phyloP scores from a whole-genome alignment of 768 basidiomycete species.

The Boletus subparvulus region DNA sequence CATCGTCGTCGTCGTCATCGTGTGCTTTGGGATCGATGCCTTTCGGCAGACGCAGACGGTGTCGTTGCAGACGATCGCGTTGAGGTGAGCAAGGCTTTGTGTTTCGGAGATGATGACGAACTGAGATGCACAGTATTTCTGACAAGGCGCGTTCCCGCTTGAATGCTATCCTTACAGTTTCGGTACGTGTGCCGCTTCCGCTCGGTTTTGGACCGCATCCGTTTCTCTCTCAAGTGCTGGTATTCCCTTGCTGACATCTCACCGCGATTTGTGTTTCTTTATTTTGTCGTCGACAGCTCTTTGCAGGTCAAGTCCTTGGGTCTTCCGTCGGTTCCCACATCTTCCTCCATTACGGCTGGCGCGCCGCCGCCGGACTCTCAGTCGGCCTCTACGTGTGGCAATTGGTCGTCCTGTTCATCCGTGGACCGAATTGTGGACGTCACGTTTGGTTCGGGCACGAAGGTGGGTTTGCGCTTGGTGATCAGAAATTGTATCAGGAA shows the following conservation, averaged over 20 bases:
- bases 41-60: constrained; percentile 43
- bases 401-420: constrained; percentile 34
- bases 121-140: constrained; percentile 23
- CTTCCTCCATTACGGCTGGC: constrained; percentile 43
- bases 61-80: constrained; percentile 28
- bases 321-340: constrained; percentile 42
- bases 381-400: constrained; percentile 37
- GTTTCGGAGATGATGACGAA: background rate
- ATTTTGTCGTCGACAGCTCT: constrained; percentile 19
- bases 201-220: background rate
- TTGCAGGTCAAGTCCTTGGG: constrained; percentile 43
- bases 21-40: constrained; percentile 42
- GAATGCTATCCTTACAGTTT: constrained; percentile 29
- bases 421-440: constrained; percentile 40
- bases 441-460: constrained; percentile 60
- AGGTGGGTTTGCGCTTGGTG: constrained; percentile 41
- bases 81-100: constrained; percentile 14
- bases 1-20: constrained; percentile 40
- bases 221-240: background rate
- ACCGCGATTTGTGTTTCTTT: background rate
- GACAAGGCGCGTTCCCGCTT: constrained; percentile 29
- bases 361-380: constrained; percentile 31
- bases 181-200: constrained; percentile 17
- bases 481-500: background rate
- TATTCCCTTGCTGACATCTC: background rate